Evolutionary conservation across 345 rosid species (phyloP).

Genomic region (Eucalyptus curtisii): DNA sequence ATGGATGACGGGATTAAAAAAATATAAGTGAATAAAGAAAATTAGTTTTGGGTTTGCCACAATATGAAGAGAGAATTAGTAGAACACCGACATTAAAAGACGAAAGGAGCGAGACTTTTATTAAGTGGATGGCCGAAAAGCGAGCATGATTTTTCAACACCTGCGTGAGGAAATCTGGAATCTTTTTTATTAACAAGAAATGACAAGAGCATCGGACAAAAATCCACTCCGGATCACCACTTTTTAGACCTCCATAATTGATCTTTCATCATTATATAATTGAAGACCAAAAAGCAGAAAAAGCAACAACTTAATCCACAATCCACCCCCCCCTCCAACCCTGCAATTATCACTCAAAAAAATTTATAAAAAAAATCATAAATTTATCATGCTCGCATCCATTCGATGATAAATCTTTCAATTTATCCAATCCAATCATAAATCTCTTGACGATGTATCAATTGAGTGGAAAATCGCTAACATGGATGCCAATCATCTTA

Average conservation of each 20-base stretch:
- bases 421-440: no score
- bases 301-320: neutral
- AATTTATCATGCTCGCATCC: no score
- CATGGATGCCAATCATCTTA: rapidly evolving
- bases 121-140: neutral
- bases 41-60: neutral
- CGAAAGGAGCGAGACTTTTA: neutral
- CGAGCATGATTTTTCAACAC: neutral
- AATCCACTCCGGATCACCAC: neutral
- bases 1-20: neutral
- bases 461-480: rapidly evolving
- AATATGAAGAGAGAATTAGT: neutral
- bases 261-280: neutral
- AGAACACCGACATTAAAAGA: neutral
- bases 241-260: neutral
- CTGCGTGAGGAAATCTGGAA: neutral
- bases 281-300: neutral
- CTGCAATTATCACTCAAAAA: neutral
- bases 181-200: neutral
- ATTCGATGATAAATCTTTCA: no score
- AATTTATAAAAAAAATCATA: no score
- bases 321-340: neutral
- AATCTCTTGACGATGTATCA: no score
- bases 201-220: neutral
- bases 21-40: neutral